These are phyloP conservation scores for Aspergillus udagawae DNA, from an alignment of 2,329 filamentous ascomycete genomes.

Conservation along the genomic window DNA sequence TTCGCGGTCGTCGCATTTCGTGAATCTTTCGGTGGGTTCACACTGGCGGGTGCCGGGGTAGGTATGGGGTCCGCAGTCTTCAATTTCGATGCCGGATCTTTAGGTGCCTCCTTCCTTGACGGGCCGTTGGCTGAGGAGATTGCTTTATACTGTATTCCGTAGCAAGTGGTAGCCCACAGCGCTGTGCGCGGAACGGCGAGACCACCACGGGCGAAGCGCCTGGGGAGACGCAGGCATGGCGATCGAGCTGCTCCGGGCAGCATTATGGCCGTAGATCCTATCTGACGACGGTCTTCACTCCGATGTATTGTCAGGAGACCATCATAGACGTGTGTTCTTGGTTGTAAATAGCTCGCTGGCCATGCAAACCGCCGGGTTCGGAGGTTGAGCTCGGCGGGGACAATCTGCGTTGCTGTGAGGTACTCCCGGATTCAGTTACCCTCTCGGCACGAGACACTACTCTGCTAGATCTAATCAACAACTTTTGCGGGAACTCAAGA, in stretches of 20 bases:
- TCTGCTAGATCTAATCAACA: not conserved
- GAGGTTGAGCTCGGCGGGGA: slow-evolving; percentile 22
- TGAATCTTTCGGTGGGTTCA: slow-evolving; percentile 17
- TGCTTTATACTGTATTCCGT: slow-evolving; percentile 24
- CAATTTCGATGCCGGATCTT: slow-evolving; percentile 12
- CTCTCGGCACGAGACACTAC: not conserved
- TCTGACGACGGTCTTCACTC: slow-evolving; percentile 2
- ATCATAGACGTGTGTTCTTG: slow-evolving; percentile 9
- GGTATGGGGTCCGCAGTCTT: slow-evolving; percentile 9
- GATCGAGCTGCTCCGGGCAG: slow-evolving; percentile 35
- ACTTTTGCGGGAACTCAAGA: not conserved
- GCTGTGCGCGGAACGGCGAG: slow-evolving; percentile 20
- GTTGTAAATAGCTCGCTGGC: slow-evolving; percentile 17
- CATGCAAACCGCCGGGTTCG: slow-evolving; percentile 32
- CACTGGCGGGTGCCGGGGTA: slow-evolving; percentile 15
- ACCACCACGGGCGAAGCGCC: slow-evolving; percentile 23
- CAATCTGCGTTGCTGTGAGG: not conserved
- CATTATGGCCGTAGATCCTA: slow-evolving; percentile 24
- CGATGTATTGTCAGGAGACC: not conserved
- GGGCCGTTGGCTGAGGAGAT: slow-evolving; percentile 24
- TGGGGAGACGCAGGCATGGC: slow-evolving; percentile 30
- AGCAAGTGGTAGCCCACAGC: slow-evolving; percentile 19
- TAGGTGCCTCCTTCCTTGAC: slow-evolving; percentile 20
- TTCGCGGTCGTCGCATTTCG: slow-evolving; percentile 29
- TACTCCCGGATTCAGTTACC: not conserved